Percentiles rank a stretch among this genome's conserved stretches.
Evolutionary conservation across 2,329 filamentous ascomycete genomes (phyloP).

Genomic region (Aspergillus sp.): DNA sequence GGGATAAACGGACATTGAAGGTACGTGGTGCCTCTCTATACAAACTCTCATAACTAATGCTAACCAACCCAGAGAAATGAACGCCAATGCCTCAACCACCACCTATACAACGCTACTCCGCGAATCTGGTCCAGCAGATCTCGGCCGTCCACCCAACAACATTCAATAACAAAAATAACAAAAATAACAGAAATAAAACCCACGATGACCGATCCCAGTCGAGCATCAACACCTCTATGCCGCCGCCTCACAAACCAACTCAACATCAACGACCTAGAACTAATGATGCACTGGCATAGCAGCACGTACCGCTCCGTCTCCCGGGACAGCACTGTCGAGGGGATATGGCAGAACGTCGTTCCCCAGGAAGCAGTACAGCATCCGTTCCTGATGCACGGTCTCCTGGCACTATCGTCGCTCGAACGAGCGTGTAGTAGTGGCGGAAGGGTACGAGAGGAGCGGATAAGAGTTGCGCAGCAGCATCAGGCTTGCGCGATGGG

Average conservation of each 20-base stretch:
- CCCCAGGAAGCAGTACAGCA: constrained; percentile 24
- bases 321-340: constrained; percentile 15
- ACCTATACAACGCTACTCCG: constrained; percentile 1
- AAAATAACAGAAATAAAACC: neutral
- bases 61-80: no score
- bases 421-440: constrained; percentile 19
- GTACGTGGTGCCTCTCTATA: neutral
- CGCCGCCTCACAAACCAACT: constrained; percentile 5
- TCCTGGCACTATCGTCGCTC: constrained; percentile 30
- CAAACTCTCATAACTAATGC: no score
- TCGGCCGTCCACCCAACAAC: constrained; percentile 2
- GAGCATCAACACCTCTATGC: neutral
- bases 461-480: constrained; percentile 22
- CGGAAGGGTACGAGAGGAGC: constrained; percentile 12
- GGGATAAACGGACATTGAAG: neutral
- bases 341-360: constrained; percentile 26
- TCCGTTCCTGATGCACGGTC: constrained; percentile 26
- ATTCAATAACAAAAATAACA: no score
- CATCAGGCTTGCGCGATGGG: constrained; percentile 20
- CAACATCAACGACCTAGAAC: constrained; percentile 25
- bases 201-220: constrained; percentile 3
- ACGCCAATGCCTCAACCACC: no score
- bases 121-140: neutral
- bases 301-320: constrained; percentile 27
- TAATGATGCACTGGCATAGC: constrained; percentile 32